Conservation (phyloP, 2,329 filamentous ascomycete genomes). For the Fusarium sp. region DNA sequence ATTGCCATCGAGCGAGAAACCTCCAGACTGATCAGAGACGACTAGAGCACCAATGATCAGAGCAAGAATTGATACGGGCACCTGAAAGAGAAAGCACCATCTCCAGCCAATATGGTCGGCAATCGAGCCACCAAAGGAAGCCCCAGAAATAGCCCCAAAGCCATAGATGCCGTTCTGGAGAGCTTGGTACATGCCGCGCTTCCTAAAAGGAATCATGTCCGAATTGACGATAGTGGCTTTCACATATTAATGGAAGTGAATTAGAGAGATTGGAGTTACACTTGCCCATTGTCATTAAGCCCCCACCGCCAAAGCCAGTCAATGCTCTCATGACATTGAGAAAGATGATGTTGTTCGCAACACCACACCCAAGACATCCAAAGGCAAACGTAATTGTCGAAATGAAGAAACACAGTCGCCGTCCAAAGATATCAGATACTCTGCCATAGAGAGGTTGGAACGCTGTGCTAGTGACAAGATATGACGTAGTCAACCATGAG, state of each 20-base stretch:
- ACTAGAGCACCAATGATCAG: conserved; percentile 62
- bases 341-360: conserved; percentile 64
- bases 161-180: conserved; percentile 68
- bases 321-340: conserved; percentile 72
- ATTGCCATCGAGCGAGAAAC: conserved; percentile 41
- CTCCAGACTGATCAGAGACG: conserved; percentile 54
- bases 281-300: conserved; percentile 73
- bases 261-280: not conserved
- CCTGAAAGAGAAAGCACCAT: conserved; percentile 71
- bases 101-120: conserved; percentile 73
- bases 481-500: conserved; percentile 78
- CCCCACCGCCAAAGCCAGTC: conserved; percentile 74
- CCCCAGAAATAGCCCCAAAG: conserved; percentile 68
- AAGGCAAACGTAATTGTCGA: conserved; percentile 67
- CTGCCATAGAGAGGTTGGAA: conserved; percentile 77
- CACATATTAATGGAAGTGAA: not conserved
- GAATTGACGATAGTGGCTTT: conserved; percentile 64
- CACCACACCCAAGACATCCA: conserved; percentile 71
- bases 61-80: conserved; percentile 65
- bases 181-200: conserved; percentile 67
- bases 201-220: conserved; percentile 67
- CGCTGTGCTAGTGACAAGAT: conserved; percentile 74
- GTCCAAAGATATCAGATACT: conserved; percentile 74
- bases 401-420: conserved; percentile 69
- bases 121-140: conserved; percentile 70